phyloP scores from a whole-genome alignment of 257 asterid species.

The Solanum megistacrolobum region DNA sequence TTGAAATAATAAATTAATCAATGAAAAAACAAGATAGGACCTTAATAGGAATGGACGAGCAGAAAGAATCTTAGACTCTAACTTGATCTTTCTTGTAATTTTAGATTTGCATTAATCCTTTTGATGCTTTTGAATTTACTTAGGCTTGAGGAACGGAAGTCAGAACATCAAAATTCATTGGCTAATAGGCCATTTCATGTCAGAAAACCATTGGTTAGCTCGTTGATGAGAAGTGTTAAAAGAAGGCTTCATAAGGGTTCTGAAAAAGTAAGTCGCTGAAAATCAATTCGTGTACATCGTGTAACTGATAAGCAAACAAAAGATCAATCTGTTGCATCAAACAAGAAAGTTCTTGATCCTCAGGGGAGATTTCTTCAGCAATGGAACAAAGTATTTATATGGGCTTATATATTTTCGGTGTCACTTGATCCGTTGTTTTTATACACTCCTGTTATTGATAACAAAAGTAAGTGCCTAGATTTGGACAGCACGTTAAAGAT shows the following conservation, averaged over 20 bases:
- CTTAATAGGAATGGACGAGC: not conserved
- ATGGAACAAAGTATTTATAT: conserved; percentile 49
- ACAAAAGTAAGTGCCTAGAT: conserved; percentile 23
- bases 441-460: conserved; percentile 44
- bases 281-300: no score
- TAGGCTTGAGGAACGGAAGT: conserved; percentile 37
- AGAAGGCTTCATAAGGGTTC: no score
- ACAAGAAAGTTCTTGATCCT: conserved; percentile 31
- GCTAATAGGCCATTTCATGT: not conserved
- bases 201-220: conserved; percentile 15
- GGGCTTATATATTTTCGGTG: conserved; percentile 34
- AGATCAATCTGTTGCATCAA: no score
- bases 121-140: not conserved
- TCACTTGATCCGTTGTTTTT: conserved; percentile 57
- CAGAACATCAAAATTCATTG: not conserved
- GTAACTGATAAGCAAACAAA: no score
- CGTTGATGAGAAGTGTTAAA: not conserved
- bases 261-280: no score
- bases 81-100: no score
- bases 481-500: conserved; percentile 30
- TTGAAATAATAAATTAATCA: not conserved
- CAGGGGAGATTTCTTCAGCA: conserved; percentile 36
- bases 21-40: not conserved
- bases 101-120: not conserved
- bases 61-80: not conserved